Base-by-base conservation (phyloP, 2,329 filamentous ascomycete species). In the Neonectria ditissima region DNA sequence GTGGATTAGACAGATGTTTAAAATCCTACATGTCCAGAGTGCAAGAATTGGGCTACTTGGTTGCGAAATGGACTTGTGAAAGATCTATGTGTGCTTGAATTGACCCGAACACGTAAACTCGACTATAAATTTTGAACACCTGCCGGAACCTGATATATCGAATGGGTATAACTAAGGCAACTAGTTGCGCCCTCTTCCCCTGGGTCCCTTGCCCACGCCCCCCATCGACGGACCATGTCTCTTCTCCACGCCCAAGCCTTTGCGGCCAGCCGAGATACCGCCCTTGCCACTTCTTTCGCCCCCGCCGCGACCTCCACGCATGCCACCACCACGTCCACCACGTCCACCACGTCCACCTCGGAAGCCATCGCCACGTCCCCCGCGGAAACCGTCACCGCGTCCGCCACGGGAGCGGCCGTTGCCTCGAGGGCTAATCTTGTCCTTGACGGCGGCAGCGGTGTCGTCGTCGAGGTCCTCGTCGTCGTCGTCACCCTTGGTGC, bases 401-500 rank as follows among this genome's bases (percentile, higher is more conserved):
- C 62, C 69, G 9, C 79, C 78, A 22, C 75, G 74, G 51, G 65
- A 65, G 41, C 57, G 57, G 3, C 75, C 73, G 39, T 79, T 76
- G 45, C 78, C 75, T 37, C 78, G 79, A 28, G 79, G 77, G 66
- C 78, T 78, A 43, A 84, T 79, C 58, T 82, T 81, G 66, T 81
- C 83, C 79, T 86, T 87, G 68, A 89, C 80, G 34, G 79, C 80
- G 41, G 82, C 81, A 5, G 84, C 83, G 59, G 85, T 84, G 39
- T 82, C 82, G 55, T 86, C 84, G 16, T 84, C 84, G 30, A 83
- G 81, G 16, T 84, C 80, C 44, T 82, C 81, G 11, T 81, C 81
- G 37, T 81, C 77, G 28, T 81, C 79, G 14, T 80, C 80, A 28
- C 81, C 81, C 52, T 80, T 80, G 59, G 78, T 78, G 59, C 82